A percentile compares a stretch with the other conserved stretches of the same genome.
These are phyloP conservation scores for Lumnitzera littorea DNA, from an alignment of 345 rosid species.

Conservation along the genomic window DNA sequence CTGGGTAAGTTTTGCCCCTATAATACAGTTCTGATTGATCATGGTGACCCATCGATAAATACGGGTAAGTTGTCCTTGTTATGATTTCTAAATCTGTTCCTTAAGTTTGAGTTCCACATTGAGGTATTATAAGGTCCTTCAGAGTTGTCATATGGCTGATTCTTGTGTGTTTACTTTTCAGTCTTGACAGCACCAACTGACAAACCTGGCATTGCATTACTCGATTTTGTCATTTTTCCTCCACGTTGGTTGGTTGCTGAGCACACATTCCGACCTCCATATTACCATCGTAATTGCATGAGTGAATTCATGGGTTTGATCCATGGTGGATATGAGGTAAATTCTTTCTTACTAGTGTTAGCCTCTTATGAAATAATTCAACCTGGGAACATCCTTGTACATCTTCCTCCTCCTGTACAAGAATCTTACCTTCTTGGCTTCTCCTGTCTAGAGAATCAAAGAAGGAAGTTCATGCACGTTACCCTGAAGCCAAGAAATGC, in stretches of 20 bases:
- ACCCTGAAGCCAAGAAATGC: too few relatives aligned
- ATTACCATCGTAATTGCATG: slow-evolving; percentile 98
- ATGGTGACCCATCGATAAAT: slow-evolving; percentile 87
- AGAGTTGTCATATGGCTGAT: background rate
- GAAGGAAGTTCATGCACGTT: too few relatives aligned
- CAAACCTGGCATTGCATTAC: slow-evolving; percentile 91
- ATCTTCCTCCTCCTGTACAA: too few relatives aligned
- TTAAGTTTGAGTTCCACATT: background rate
- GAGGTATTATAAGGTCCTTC: background rate
- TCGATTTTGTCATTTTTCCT: slow-evolving; percentile 94
- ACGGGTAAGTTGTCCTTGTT: slow-evolving; percentile 42
- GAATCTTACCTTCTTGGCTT: too few relatives aligned
- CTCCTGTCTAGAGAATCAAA: too few relatives aligned
- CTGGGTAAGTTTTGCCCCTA: slow-evolving; percentile 88
- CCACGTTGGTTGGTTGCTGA: slow-evolving; percentile 97
- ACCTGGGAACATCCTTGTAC: too few relatives aligned
- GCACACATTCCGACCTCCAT: slow-evolving; percentile 94
- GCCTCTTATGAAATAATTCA: background rate
- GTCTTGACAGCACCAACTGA: slow-evolving; percentile 97
- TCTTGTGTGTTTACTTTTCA: slow-evolving; percentile 20
- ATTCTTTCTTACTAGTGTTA: background rate
- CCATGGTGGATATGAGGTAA: slow-evolving; percentile 91
- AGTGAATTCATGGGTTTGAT: slow-evolving; percentile 98
- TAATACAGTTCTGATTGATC: slow-evolving; percentile 87
- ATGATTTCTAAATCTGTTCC: background rate